Percentiles rank a stretch among this genome's conserved stretches.
phyloP scores from a whole-genome alignment of 208 protist species.

The Trichomonas tenax region DNA sequence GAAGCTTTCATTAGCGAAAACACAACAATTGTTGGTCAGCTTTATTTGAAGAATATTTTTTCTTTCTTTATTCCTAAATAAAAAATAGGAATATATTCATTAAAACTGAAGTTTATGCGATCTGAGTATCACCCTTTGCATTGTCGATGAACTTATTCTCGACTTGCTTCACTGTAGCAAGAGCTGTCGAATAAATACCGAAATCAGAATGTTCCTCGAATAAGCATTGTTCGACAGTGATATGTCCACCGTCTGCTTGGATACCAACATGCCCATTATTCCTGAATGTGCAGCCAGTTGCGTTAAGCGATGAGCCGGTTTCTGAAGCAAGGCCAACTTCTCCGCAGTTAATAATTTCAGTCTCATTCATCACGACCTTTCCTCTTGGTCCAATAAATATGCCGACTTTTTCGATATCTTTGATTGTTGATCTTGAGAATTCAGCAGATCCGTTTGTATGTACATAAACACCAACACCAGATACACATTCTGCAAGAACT shows the following conservation, averaged over 20 bases:
- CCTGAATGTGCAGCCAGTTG: not conserved
- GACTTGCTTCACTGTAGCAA: not conserved
- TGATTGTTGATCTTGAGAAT: not conserved
- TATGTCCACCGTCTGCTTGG: not conserved
- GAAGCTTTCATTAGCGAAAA: not conserved
- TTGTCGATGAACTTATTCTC: not conserved
- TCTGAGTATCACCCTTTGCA: not conserved
- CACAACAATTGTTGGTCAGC: not conserved
- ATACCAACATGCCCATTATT: not conserved
- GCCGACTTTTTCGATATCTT: not conserved
- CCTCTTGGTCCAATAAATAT: not conserved
- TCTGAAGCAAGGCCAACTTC: not conserved
- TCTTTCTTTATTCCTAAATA: no score
- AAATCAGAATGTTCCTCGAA: not conserved
- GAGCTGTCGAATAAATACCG: not conserved
- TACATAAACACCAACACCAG: not conserved
- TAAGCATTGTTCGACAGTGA: not conserved
- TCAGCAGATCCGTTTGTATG: not conserved
- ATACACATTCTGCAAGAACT: not conserved
- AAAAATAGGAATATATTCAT: no score
- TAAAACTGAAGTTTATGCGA: not conserved
- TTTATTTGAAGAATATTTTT: no score
- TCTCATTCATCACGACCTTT: not conserved
- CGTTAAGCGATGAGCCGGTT: not conserved
- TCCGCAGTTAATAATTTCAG: not conserved